These are phyloP conservation scores for Aspergillus sp. DNA, from an alignment of 2,329 filamentous ascomycete genomes.

Conservation along the genomic window DNA sequence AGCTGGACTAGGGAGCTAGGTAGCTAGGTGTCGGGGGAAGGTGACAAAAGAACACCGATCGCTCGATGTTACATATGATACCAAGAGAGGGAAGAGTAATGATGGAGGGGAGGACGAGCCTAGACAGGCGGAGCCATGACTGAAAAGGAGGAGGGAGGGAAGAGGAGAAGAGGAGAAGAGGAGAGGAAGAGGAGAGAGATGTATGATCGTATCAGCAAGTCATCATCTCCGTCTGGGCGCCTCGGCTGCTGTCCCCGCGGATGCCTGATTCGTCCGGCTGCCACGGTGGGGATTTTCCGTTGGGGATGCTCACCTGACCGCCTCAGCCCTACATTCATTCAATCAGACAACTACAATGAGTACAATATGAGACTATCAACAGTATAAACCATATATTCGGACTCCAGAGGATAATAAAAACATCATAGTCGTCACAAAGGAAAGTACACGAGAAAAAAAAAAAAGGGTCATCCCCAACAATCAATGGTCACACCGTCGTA, in stretches of 20 bases:
- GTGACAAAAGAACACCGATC: not conserved
- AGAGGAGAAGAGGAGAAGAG: conserved; percentile 12
- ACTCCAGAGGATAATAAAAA: not conserved
- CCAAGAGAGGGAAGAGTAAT: not conserved
- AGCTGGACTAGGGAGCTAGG: conserved; percentile 4
- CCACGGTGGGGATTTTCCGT: conserved; percentile 10
- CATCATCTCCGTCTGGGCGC: conserved; percentile 2
- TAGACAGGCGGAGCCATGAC: not conserved
- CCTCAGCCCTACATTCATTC: not conserved
- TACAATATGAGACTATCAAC: not conserved
- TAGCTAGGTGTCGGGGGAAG: not conserved
- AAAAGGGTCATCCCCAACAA: not conserved
- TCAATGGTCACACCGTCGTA: not conserved
- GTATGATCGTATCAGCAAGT: not conserved
- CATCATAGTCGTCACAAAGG: conserved; percentile 17
- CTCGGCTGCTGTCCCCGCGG: conserved; percentile 12
- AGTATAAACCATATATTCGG: not conserved
- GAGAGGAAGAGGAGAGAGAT: conserved; percentile 7
- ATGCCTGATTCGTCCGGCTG: conserved; percentile 18
- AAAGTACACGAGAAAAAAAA: conserved; percentile 21
- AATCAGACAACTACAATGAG: not conserved
- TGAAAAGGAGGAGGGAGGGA: conserved; percentile 1
- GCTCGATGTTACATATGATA: not conserved
- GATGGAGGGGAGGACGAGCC: not conserved
- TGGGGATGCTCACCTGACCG: conserved; percentile 13